Evolutionary conservation across 148 eudicot species (phyloP), one percentile per base, ranked within the genome.

Genomic region (Oxyria digyna): DNA sequence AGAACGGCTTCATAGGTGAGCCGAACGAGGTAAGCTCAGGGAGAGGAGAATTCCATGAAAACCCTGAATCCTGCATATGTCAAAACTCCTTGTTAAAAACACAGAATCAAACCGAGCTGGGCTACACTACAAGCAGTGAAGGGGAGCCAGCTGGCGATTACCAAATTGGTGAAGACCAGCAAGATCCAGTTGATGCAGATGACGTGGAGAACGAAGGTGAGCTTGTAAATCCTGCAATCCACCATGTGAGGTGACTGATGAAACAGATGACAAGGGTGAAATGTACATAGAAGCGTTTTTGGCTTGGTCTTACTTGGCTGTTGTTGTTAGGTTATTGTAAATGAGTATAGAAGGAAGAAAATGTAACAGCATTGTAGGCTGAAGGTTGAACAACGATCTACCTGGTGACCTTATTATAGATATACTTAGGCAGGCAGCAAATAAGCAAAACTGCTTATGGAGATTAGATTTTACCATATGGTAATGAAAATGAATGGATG

Each of bases 1-100:
- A 95, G 75, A 82, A 85, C 70, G 99, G 96, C 29, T 95, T 95
- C 80, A 84, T 95, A 85, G 99, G 97, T 45, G 99, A 95, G 78
- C 99, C 97, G 8, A 89, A 91, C 41, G 99, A 95, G 83, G 76
- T 88, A 75, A 90, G 72, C 78, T 84, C 83, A 0, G 96, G 96
- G 49, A 84, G 87, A 62, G 86, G 83, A 0, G 99, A 95, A 57
- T 95, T 91, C 78, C 89, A 88, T 40, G 97, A 95, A 76, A 85
- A 81, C 42, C 99, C 99, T 33, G 78, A 86, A 42, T 71, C 89
- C 59, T 95, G 97, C 83, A 85, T 95, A 27, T 95, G 99, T 73
- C 77, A 82, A 69, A 91, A 82, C 63, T 88, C 85, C 31, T 75
- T 71, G 37, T 18, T 6, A 54, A 79, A 52, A 52, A 24, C 17